These are phyloP conservation scores for Cladobotryum mycophilum DNA, from an alignment of 2,329 filamentous ascomycete species.

Conservation along the genomic window DNA sequence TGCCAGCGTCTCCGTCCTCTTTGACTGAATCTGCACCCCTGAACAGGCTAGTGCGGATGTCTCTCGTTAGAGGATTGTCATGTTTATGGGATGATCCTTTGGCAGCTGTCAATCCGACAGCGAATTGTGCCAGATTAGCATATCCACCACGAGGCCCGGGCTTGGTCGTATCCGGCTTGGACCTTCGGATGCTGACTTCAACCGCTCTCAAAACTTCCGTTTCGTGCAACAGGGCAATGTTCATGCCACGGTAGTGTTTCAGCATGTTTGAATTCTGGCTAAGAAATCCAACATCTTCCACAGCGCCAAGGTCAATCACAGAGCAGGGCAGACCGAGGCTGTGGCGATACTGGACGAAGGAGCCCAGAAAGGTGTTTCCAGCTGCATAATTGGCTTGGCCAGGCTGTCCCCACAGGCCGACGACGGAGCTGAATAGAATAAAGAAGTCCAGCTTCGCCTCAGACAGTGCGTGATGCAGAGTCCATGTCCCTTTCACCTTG, in stretches of 20 bases:
- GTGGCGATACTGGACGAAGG: slow-evolving; percentile 16
- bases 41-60: too few species aligned
- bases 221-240: background rate
- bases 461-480: slow-evolving; percentile 13
- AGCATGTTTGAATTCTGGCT: background rate
- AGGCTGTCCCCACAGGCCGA: slow-evolving; percentile 19
- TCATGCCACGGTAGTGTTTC: background rate
- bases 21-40: too few species aligned
- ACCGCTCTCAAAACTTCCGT: background rate
- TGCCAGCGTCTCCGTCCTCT: too few species aligned
- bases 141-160: background rate
- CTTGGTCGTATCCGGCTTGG: background rate
- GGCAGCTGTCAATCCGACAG: slow-evolving; percentile 9
- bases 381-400: slow-evolving; percentile 26
- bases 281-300: slow-evolving; percentile 4
- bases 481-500: slow-evolving; percentile 26
- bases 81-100: background rate
- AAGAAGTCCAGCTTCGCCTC: slow-evolving; percentile 25
- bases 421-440: slow-evolving; percentile 22
- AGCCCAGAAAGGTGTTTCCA: slow-evolving; percentile 28
- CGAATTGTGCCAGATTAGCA: background rate
- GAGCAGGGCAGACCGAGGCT: slow-evolving; percentile 6
- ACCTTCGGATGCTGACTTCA: background rate
- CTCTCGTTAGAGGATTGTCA: too few species aligned
- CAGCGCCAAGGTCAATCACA: slow-evolving; percentile 7